Conservation (phyloP, 495 filamentous ascomycete genomes). For the Penicillium pulvis region DNA sequence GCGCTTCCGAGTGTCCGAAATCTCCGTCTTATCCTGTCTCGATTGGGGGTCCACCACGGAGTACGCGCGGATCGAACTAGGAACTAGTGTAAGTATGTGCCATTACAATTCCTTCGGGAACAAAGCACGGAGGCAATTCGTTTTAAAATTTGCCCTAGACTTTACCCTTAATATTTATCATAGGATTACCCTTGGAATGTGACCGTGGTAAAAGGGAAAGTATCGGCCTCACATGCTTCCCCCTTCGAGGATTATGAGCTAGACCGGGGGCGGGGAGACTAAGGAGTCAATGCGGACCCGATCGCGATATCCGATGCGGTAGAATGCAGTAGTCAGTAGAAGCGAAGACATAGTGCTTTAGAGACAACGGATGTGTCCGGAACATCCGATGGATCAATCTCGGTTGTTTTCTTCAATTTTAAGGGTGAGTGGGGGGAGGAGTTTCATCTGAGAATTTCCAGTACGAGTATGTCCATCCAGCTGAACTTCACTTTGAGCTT, state of each 20-base stretch:
- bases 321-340: slow-evolving; percentile 1
- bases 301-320: slow-evolving; percentile 11
- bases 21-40: slow-evolving; percentile 1
- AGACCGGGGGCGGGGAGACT: slow-evolving; percentile 7
- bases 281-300: slow-evolving; percentile 5
- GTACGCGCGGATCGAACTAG: neutral
- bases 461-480: neutral
- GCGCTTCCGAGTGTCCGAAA: neutral
- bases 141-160: neutral
- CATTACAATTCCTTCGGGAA: neutral
- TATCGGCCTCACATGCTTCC: neutral
- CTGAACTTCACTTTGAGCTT: too few species aligned
- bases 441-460: neutral
- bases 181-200: neutral
- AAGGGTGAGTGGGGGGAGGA: neutral
- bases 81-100: neutral
- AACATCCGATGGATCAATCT: slow-evolving; percentile 3
- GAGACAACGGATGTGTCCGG: slow-evolving; percentile 4
- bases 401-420: slow-evolving; percentile 2
- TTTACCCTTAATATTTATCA: neutral
- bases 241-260: slow-evolving; percentile 5
- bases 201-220: neutral
- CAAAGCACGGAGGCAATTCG: neutral
- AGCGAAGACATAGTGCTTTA: slow-evolving; percentile 3
- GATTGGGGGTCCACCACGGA: neutral